Evolutionary conservation across 1,284 basidiomycete species (phyloP), one percentile per base, ranked within the genome.

Genomic region (Salmacisia buchloeana): DNA sequence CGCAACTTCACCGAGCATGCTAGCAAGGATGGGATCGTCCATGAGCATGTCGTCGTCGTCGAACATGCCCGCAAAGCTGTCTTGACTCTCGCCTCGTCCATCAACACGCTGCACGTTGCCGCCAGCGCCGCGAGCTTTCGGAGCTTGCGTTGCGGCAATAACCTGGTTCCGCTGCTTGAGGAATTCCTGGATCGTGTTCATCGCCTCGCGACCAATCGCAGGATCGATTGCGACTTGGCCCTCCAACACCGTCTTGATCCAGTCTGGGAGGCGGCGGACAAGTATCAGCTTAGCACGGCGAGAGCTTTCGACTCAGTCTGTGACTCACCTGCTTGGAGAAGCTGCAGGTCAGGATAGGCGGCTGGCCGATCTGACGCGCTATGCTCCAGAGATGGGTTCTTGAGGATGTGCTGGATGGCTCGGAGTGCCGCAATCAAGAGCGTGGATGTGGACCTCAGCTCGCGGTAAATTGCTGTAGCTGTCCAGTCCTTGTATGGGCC

Each of bases 51-150:
- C 85, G 45, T 86, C 78, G 62, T 83, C 83, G 33, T 85, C 82
- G 54, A 78, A 81, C 31, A 84, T 81, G 65, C 92, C 89, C 2
- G 67, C 69, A 74, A 92, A 89, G 70, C 90, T 93, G 68, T 92
- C 90, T 71, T 87, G 83, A 83, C 61, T 85, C 82, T 39, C 78
- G 9, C 38, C 49, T 25, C 29, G 15, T 18, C 13, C 25, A 9
- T 60, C 58, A 45, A 36, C 38, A 2, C 39, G 34, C 21, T 12
- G 7, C 35, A 33, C 64, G 25, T 21, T 12, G 41, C 13, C 21
- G 59, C 59, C 45, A 62, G 35, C 15, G 59, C 38, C 31, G n/a
- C 13, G 10, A 15, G 23, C n/a, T 41, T 13, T 33, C 15, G 46
- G 15, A 9, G 31, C n/a, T 12, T 35, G 27, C 34, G 15, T 25